Conservation (phyloP, 768 basidiomycete species). For the Jaapia argillacea region DNA sequence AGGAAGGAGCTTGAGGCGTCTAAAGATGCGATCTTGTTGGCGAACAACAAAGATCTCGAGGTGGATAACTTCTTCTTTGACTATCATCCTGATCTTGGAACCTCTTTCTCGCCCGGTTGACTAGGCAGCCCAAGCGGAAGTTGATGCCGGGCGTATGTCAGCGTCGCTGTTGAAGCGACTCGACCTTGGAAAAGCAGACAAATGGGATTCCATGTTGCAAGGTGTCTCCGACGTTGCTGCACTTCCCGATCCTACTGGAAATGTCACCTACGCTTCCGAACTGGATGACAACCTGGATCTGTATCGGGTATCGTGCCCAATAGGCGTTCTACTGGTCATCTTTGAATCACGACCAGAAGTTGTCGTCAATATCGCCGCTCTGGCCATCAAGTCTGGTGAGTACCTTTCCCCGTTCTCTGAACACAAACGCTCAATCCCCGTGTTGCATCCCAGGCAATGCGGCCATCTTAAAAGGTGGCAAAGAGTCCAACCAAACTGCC, state of each 20-base stretch:
- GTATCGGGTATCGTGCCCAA: slow-evolving; percentile 91
- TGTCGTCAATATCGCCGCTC: slow-evolving; percentile 90
- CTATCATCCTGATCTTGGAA: not conserved
- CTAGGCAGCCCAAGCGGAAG: slow-evolving; percentile 70
- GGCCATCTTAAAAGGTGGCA: slow-evolving; percentile 95
- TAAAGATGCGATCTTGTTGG: slow-evolving; percentile 62
- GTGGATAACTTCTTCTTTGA: slow-evolving; percentile 26
- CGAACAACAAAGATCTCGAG: slow-evolving; percentile 75
- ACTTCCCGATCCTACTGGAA: slow-evolving; percentile 81
- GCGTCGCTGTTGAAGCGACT: slow-evolving; percentile 76
- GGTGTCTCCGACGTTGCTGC: slow-evolving; percentile 81
- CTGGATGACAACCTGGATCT: slow-evolving; percentile 83
- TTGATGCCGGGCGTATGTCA: slow-evolving; percentile 78
- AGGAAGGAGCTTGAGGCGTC: slow-evolving; percentile 50
- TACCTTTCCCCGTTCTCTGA: not conserved
- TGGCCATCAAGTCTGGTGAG: slow-evolving; percentile 94
- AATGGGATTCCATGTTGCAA: slow-evolving; percentile 91
- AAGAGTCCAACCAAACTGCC: slow-evolving; percentile 83
- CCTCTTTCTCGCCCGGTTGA: slow-evolving; percentile 3
- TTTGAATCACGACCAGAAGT: slow-evolving; percentile 98
- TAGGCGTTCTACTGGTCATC: slow-evolving; percentile 92
- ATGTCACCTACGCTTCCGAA: slow-evolving; percentile 81
- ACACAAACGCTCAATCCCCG: not conserved
- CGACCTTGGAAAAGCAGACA: slow-evolving; percentile 69
- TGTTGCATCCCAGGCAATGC: slow-evolving; percentile 82